Base-by-base conservation (phyloP, 495 filamentous ascomycete species). In the Podospora pseudopauciseta region DNA sequence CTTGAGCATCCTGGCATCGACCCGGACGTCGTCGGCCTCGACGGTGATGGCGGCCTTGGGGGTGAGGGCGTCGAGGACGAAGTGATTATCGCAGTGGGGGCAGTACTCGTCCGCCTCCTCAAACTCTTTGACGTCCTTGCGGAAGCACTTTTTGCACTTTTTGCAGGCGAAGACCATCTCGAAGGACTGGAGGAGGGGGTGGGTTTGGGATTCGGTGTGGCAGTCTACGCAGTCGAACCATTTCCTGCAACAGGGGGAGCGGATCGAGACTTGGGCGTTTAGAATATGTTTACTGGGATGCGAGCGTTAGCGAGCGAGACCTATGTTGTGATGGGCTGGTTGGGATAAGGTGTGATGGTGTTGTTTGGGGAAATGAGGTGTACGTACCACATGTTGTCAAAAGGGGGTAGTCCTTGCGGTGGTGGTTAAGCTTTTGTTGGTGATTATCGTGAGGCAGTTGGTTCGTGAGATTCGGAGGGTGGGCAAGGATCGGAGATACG, bases 181-280 rank as follows among this genome's bases (percentile, higher is more conserved):
- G 70, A 87, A 82, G 55, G 82, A 82, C 79, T 97, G 91, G 53
- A 85, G 77, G 57, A 99, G 87, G 54, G 83, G 75, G 76, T 99
- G 95, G 53, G 82, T 76, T 75, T 94, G 91, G 65, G 86, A 81
- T 72, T 97, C 95, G 53, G 83, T 83, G 83, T 99, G 95, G 81
- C 95, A 99, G 77, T 97, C 91, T 66, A 92, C 91, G 81, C 96
- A 99, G 80, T 98, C 96, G 82, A 97, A 98, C 95, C 95, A 98
- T 86, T 97, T 97, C 58, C 88, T 85, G 94, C 95, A 99, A 84
- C 95, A 99, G 63, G 93, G 90, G 54, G 93, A 94, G 68, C 95
- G 91, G 83, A 99, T 94, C 65, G 94, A 85, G 69, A 99, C 95
- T 82, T 99, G 95, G 62, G 95, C 95, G 83, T 99, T 99, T 75